Evolutionary conservation across 345 rosid genomes (phyloP).

Genomic region (Rhodomyrtus tomentosa): DNA sequence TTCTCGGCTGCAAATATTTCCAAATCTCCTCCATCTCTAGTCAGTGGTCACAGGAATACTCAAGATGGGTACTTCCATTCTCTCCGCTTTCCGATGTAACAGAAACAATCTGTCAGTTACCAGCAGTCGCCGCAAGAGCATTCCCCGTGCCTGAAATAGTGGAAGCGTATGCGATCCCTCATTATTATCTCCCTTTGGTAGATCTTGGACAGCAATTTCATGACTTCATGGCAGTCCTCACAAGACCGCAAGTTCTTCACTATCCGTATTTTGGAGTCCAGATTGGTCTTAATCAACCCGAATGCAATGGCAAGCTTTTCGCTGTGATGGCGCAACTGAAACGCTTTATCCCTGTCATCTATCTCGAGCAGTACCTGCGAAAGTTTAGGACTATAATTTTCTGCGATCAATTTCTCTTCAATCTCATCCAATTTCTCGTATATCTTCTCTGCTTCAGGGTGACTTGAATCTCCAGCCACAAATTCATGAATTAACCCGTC

Average conservation of each 20-base stretch:
- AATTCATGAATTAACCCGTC: constrained; percentile 2
- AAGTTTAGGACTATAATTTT: constrained; percentile 1
- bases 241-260: constrained; percentile 14
- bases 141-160: constrained; percentile 1
- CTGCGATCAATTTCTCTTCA: neutral
- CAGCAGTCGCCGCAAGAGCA: constrained; percentile 3
- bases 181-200: constrained; percentile 1
- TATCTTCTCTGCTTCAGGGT: constrained; percentile 2
- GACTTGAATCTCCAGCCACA: neutral
- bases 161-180: constrained; percentile 3
- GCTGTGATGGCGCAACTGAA: constrained; percentile 7
- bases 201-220: constrained; percentile 6
- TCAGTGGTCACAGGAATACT: neutral
- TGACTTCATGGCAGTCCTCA: constrained; percentile 11
- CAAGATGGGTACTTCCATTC: neutral
- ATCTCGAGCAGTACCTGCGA: constrained; percentile 5
- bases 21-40: neutral
- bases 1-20: neutral
- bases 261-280: constrained; percentile 2
- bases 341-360: neutral
- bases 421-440: constrained; percentile 6
- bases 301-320: constrained; percentile 10
- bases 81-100: neutral
- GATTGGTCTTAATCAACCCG: constrained; percentile 3
- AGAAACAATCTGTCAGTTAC: neutral